A percentile compares a stretch with the other conserved stretches of the same genome.
Conservation (phyloP, 345 rosid species). For the Noccaea caerulescens region DNA sequence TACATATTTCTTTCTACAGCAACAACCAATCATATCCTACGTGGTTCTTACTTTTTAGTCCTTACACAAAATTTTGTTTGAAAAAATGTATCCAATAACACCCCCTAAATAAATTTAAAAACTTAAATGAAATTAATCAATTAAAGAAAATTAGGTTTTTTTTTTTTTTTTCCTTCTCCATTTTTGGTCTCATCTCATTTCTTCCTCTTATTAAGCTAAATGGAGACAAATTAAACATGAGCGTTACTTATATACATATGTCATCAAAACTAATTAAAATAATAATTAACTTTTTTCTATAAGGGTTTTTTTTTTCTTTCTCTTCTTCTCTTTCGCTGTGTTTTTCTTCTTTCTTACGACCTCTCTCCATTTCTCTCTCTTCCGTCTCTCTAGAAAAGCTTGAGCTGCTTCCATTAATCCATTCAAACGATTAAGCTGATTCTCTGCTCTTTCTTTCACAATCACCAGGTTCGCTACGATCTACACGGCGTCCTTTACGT, state of each 20-base stretch:
- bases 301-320: slow-evolving; percentile 23
- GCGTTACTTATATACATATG: slow-evolving; percentile 7
- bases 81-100: too few species aligned
- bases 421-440: slow-evolving; percentile 35
- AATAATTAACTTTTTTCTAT: slow-evolving; percentile 23
- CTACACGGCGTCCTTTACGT: slow-evolving; percentile 39
- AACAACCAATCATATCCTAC: too few species aligned
- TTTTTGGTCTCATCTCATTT: neutral
- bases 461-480: slow-evolving; percentile 56
- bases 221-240: neutral
- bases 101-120: too few species aligned
- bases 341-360: slow-evolving; percentile 49
- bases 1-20: too few species aligned
- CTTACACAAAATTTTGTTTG: too few species aligned
- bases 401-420: slow-evolving; percentile 49
- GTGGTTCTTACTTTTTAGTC: too few species aligned
- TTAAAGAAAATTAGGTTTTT: too few species aligned
- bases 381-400: slow-evolving; percentile 48
- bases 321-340: slow-evolving; percentile 22
- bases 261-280: slow-evolving; percentile 7
- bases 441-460: slow-evolving; percentile 43
- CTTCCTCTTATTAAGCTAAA: neutral
- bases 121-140: too few species aligned
- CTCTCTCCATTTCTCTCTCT: slow-evolving; percentile 41
- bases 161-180: too few species aligned